Evolutionary conservation across 2,329 filamentous ascomycete species (phyloP), one percentile per base, ranked within the genome.

Genomic region (Neonectria faginata): DNA sequence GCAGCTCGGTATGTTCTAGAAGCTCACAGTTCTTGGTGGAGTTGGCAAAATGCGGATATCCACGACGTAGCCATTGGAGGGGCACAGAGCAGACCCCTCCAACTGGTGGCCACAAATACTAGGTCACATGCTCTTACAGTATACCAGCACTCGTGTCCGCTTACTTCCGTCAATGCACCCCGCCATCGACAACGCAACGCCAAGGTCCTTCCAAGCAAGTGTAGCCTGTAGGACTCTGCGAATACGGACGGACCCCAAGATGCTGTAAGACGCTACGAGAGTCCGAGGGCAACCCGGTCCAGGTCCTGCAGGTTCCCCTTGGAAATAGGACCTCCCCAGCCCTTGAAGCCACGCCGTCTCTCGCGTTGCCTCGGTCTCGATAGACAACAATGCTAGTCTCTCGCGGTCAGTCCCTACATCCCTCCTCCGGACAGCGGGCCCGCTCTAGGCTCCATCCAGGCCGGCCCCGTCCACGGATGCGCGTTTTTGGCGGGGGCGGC

Each of bases 1-100:
- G 14, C n/a, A 50, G 27, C 14, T 66, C 61, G 36, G 69, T 55
- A 68, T 70, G 53, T 73, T 73, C 71, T 71, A 71, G 71, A 74
- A 74, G 71, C 67, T 71, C 57, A 20, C 50, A 54, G 57, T 47
- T 14, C 55, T 65, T 71, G 65, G 68, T 68, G 70, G 69, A 70
- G 67, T 67, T 63, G 64, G 58, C 62, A 64, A 62, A 61, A 62
- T 20, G 39, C 39, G 39, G 39, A 20, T 18, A 18, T 18, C n/a
- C 39, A 42, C n/a, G 39, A 18, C 8, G 44, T 42, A 41, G 62
- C 45, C 36, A 16, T 29, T 57, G 52, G 55, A 73, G 70, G 70
- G 70, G 70, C 65, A 42, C n/a, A 18, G n/a, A n/a, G n/a, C 10
- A 8, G 18, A 20, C 39, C n/a, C 39, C 39, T 42, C 39, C 39